Base-by-base conservation (phyloP, 257 asterid genomes). In the Solanum dulcamara region DNA sequence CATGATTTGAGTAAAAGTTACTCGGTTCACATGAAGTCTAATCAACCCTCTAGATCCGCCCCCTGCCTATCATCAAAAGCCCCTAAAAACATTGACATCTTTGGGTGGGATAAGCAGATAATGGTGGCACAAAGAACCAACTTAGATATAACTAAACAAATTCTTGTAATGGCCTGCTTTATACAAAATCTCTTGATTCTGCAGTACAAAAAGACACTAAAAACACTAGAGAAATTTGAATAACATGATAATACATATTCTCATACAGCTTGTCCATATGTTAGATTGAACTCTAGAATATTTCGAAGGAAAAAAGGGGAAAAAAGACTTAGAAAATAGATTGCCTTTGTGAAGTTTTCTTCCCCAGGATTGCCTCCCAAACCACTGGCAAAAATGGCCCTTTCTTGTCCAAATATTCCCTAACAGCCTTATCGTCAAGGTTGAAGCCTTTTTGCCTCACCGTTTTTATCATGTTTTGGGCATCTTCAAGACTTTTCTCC, bases 341-440 rank as follows among this genome's bases (percentile, higher is more conserved):
- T 17, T 83, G 83, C 85, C 89, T 89, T 88, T 87, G 91, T 17
- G 93, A 85, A 86, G 93, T 89, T 86, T 92, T 94, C 53, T 87
- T 92, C 70, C 99, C 98, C 20, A 95, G 75, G 60, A 95, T 92
- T 15, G 98, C 98, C 89, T 95, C 98, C 98, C 97, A 96, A 38
- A 94, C 97, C 92, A 88, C 55, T 62, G 98, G 93, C 88, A 60
- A 80, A 90, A 95, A 96, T 2, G 97, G 97, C 1, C 98, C 98
- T 81, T 90, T 95, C 96, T 94, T 96, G 33, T 92, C 95, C 91
- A 96, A 85, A 89, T 86, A 90, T 86, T 95, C 97, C 89, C 87
- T 89, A 33, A 81, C 87, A 1, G 92, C 88, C 89, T 94, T 95
- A 87, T 92, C 98, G 79, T 96, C 97, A 17, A 91, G 30, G 44